Percentiles rank a stretch among this genome's conserved stretches.
Evolutionary conservation across 345 rosid species (phyloP).

Genomic region (Populus deltoides): DNA sequence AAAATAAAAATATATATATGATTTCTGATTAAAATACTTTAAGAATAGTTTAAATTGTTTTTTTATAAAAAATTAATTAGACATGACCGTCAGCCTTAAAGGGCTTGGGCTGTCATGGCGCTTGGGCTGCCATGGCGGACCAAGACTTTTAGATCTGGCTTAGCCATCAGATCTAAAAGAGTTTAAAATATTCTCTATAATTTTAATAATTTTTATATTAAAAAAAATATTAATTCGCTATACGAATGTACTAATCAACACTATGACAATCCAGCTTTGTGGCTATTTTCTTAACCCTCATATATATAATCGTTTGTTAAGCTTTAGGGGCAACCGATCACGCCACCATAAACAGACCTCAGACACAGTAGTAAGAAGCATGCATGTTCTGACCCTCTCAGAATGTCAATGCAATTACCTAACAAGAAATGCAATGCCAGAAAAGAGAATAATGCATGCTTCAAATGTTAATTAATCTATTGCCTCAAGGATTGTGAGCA

Average conservation of each 20-base stretch:
- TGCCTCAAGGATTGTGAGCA: not conserved
- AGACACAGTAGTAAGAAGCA: not conserved
- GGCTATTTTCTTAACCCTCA: not conserved
- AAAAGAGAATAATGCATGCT: not conserved
- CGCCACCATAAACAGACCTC: not conserved
- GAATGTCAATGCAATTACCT: not conserved
- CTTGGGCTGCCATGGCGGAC: too few species aligned
- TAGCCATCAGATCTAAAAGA: fast-evolving
- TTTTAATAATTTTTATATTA: too few species aligned
- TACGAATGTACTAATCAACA: too few species aligned
- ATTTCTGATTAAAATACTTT: too few species aligned
- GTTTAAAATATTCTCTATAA: too few species aligned
- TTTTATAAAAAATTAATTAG: too few species aligned
- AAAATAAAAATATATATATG: too few species aligned
- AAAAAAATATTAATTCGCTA: too few species aligned
- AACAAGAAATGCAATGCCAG: not conserved
- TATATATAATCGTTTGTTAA: not conserved
- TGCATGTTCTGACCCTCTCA: not conserved
- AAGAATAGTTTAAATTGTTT: too few species aligned
- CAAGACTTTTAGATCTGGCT: too few species aligned
- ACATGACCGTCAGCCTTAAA: too few species aligned
- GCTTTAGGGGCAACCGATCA: not conserved
- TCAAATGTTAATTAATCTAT: not conserved
- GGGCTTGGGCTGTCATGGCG: too few species aligned
- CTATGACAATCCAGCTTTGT: not conserved